Base-by-base conservation (phyloP, 768 basidiomycete genomes). In the Suillus cothurnatus region DNA sequence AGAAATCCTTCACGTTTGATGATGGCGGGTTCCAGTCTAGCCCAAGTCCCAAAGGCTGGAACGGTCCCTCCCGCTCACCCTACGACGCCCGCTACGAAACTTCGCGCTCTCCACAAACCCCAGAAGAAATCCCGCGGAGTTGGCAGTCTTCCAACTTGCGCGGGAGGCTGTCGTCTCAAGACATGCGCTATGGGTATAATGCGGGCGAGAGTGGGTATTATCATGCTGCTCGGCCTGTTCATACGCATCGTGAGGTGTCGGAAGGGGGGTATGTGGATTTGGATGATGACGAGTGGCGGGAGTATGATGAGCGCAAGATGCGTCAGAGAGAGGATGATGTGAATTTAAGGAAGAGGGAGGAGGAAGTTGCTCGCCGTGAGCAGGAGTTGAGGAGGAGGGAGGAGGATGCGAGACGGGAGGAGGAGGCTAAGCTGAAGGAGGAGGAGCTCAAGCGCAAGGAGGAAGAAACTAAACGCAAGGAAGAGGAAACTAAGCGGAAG, bases 321-420 rank as follows among this genome's bases (percentile, higher is more conserved):
- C 78, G 76, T 43, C 75, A 76, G 12, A 74, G 76, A 56, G 78
- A 75, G 32, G 73, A 71, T 62, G 70, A 73, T 70, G 64, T 71
- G 60, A 74, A 9, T 28, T 32, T 53, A 31, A 53, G 68, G 59
- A 74, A 65, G 68, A 75, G 72, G 59, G 76, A 79, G 59, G 75
- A 77, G 41, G 78, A 79, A 15, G 79, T 74, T 19, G 72, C 50
- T 38, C 70, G 68, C 58, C 76, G 73, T 6, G 78, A 80, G 62
- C 76, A 76, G 39, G 76, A 77, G 5, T 64, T 77, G 39, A 74
- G 70, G 66, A 75, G 64, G 69, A 78, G 70, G 56, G 81, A 76
- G 32, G 80, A 80, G 21, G 82, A 82, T 32, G 71, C 75, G 2
- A 70, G 63, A 61, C 70, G 71, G 31, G 73, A 73, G 26, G 73